phyloP scores from a whole-genome alignment of 768 basidiomycete species.

The Suillus discolor region DNA sequence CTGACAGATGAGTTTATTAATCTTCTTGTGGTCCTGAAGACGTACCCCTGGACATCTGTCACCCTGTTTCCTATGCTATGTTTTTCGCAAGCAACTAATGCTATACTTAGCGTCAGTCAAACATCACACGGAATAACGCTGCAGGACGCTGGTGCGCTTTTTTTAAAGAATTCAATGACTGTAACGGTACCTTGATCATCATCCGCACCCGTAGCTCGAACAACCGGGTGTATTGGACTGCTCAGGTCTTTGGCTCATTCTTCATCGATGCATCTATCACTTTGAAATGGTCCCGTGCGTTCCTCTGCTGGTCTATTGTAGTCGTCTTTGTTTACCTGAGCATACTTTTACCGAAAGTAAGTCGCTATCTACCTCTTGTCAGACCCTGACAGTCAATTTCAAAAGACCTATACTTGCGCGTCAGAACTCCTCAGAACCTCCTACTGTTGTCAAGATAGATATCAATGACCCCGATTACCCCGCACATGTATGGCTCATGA shows the following conservation, averaged over 20 bases:
- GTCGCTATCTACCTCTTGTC: conserved; percentile 10
- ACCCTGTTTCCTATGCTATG: conserved; percentile 74
- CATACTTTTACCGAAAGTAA: conserved; percentile 43
- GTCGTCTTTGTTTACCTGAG: conserved; percentile 32
- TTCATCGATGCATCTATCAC: conserved; percentile 49
- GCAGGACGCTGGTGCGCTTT: neutral
- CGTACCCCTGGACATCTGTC: conserved; percentile 56
- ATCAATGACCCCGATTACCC: neutral
- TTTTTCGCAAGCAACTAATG: conserved; percentile 72
- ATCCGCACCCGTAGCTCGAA: conserved; percentile 73
- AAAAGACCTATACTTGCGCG: conserved; percentile 4
- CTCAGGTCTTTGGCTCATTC: conserved; percentile 72
- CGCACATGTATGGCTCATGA: conserved; percentile 7
- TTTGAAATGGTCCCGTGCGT: conserved; percentile 39
- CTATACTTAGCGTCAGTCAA: conserved; percentile 68
- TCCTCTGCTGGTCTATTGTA: conserved; percentile 41
- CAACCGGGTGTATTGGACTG: conserved; percentile 72
- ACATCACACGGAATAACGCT: conserved; percentile 10
- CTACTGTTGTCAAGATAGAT: conserved; percentile 14
- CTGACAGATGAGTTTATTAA: conserved; percentile 70
- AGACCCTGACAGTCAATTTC: neutral
- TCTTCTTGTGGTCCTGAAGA: conserved; percentile 62
- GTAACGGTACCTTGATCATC: conserved; percentile 70
- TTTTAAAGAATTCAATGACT: conserved; percentile 67
- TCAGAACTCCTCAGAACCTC: conserved; percentile 4